Conservation (phyloP, 2,329 filamentous ascomycete species). For the Pestalotiopsis sp. region DNA sequence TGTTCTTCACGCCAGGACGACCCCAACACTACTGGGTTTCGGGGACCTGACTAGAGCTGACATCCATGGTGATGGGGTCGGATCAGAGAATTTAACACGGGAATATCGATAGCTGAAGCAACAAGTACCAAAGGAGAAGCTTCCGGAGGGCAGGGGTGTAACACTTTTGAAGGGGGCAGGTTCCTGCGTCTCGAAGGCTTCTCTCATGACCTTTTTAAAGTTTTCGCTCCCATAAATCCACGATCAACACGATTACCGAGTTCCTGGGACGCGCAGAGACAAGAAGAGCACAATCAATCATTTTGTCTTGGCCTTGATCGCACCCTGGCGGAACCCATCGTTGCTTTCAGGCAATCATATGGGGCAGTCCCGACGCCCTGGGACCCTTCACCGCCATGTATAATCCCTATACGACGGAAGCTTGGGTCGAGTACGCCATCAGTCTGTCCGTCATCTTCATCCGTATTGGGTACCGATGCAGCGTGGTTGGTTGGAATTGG, state of each 20-base stretch:
- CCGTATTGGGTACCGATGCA: conserved; percentile 4
- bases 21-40: not conserved
- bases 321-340: not conserved
- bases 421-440: conserved; percentile 2
- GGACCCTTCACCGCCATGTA: not conserved
- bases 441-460: not conserved
- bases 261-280: not conserved
- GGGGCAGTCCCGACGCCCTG: not conserved
- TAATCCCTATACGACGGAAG: conserved; percentile 1
- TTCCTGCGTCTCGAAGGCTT: not conserved
- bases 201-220: not conserved
- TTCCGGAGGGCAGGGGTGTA: not conserved
- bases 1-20: not conserved
- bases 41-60: not conserved
- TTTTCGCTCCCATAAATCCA: not conserved
- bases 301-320: not conserved
- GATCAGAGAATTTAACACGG: not conserved
- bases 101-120: not conserved
- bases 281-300: not conserved
- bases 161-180: not conserved
- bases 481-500: conserved; percentile 4
- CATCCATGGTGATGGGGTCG: not conserved
- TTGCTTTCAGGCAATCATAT: not conserved
- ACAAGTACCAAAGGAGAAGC: not conserved
- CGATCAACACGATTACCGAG: not conserved